Conservation (phyloP, 352 stramenopile species). For the Thraustotheca clavata region DNA sequence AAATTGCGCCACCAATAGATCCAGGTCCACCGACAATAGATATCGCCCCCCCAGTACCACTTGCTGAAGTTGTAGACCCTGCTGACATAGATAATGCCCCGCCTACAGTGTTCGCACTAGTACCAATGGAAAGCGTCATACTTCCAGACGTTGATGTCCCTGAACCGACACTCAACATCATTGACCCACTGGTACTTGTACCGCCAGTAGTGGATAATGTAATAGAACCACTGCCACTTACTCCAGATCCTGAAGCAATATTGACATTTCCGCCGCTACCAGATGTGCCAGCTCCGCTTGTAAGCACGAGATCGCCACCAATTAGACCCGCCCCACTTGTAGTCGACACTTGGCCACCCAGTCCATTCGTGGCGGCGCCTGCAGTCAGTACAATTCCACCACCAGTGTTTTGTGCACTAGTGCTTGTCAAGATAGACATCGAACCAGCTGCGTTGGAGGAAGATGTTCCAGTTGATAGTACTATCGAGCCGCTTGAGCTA, state of each 20-base stretch:
- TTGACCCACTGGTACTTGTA: constrained; percentile 42
- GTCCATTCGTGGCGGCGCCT: constrained; percentile 31
- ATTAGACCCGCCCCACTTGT: constrained; percentile 33
- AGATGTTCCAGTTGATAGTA: constrained; percentile 42
- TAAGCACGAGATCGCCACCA: constrained; percentile 52
- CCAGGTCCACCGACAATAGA: constrained; percentile 2
- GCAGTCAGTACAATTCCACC: constrained; percentile 47
- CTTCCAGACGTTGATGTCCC: constrained; percentile 48
- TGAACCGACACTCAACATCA: constrained; percentile 61
- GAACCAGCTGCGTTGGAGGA: constrained; percentile 48
- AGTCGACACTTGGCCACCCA: constrained; percentile 1
- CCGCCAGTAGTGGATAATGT: constrained; percentile 42
- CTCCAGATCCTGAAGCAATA: constrained; percentile 31
- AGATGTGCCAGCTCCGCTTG: constrained; percentile 41
- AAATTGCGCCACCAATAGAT: background rate
- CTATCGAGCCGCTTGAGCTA: constrained; percentile 51
- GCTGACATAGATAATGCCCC: constrained; percentile 39
- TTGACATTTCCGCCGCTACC: constrained; percentile 60
- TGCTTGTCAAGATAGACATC: constrained; percentile 44
- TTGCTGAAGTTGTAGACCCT: constrained; percentile 28
- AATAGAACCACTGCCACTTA: constrained; percentile 42
- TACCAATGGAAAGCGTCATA: constrained; percentile 42
- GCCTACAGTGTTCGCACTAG: constrained; percentile 33
- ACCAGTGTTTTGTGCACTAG: constrained; percentile 39
- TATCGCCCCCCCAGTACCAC: constrained; percentile 16